phyloP scores from a whole-genome alignment of 805 yeast species.

The Metschnikowia lunata region DNA sequence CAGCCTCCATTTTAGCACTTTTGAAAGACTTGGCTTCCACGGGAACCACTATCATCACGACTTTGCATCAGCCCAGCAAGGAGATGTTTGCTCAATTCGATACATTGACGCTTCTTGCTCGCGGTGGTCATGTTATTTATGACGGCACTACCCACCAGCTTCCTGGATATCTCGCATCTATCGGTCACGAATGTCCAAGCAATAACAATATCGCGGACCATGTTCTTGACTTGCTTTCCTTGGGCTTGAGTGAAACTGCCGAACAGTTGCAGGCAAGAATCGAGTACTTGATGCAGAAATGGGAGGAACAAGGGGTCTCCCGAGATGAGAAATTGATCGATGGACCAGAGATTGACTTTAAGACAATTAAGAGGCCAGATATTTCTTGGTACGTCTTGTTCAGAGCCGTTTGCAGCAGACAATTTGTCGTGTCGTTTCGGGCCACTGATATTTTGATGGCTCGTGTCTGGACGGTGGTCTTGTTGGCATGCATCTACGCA shows the following conservation, averaged over 20 bases:
- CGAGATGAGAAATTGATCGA: neutral
- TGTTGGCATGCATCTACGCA: conserved; percentile 61
- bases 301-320: conserved; percentile 35
- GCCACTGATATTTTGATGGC: conserved; percentile 56
- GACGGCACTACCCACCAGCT: conserved; percentile 52
- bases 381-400: conserved; percentile 26
- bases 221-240: conserved; percentile 65
- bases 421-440: conserved; percentile 30
- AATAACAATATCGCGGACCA: conserved; percentile 70
- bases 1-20: conserved; percentile 60
- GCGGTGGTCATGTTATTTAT: conserved; percentile 67
- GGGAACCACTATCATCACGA: conserved; percentile 62
- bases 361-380: conserved; percentile 27
- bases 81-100: conserved; percentile 65
- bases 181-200: conserved; percentile 56
- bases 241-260: conserved; percentile 23
- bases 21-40: conserved; percentile 56
- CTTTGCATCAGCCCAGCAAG: conserved; percentile 82
- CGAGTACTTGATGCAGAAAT: conserved; percentile 22
- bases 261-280: conserved; percentile 22
- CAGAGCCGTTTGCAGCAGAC: conserved; percentile 30
- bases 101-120: conserved; percentile 64
- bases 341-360: conserved; percentile 17
- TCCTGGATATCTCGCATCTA: conserved; percentile 41
- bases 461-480: conserved; percentile 58